Conservation (phyloP, 208 protist genomes). For the Crithidia fasciculata region DNA sequence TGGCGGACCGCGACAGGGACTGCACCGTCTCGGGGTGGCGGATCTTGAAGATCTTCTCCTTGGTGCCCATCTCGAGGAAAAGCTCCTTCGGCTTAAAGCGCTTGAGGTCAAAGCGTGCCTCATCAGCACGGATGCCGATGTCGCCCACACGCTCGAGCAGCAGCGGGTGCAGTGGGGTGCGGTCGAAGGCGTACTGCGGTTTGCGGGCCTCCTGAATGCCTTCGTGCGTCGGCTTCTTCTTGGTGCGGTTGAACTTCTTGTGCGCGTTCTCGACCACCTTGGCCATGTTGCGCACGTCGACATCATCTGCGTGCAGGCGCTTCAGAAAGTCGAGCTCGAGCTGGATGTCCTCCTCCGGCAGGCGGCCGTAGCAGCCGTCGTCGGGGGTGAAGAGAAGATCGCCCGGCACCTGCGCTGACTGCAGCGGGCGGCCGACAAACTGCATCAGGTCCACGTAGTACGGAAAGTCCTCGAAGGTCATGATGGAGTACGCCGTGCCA, state of each 20-base stretch:
- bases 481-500: conserved; percentile 95
- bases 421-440: conserved; percentile 81
- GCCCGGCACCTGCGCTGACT: conserved; percentile 47
- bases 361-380: conserved; percentile 89
- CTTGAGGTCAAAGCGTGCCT: conserved; percentile 73
- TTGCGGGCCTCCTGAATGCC: conserved; percentile 84
- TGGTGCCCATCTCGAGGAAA: conserved; percentile 76
- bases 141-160: conserved; percentile 65
- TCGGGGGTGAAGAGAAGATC: conserved; percentile 82
- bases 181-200: conserved; percentile 80
- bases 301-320: conserved; percentile 61
- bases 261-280: conserved; percentile 89
- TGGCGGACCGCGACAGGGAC: conserved; percentile 31
- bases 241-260: conserved; percentile 90
- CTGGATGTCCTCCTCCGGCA: conserved; percentile 88
- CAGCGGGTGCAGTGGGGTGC: conserved; percentile 84
- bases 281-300: conserved; percentile 81
- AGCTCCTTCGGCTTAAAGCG: conserved; percentile 88
- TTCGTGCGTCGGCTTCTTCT: conserved; percentile 90
- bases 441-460: conserved; percentile 92
- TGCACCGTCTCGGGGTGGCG: conserved; percentile 67
- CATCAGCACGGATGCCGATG: conserved; percentile 66
- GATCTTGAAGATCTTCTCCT: conserved; percentile 84
- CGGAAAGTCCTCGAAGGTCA: conserved; percentile 96
- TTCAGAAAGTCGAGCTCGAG: conserved; percentile 86